These are phyloP conservation scores for Phytophthora pinifolia DNA, from an alignment of 352 stramenopile species.

Conservation along the genomic window DNA sequence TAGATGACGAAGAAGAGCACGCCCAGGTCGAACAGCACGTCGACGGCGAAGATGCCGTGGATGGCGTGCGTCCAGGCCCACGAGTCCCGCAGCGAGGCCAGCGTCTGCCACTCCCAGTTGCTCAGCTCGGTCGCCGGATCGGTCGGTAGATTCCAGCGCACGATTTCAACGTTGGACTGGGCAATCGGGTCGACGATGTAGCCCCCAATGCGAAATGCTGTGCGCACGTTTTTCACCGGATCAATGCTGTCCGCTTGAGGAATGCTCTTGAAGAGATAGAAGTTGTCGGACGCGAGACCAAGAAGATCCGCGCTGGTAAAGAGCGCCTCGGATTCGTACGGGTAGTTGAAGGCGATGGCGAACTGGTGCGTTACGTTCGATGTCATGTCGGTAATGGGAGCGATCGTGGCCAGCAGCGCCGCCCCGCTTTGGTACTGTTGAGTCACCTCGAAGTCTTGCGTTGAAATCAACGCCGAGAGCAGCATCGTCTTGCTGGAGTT, in stretches of 20 bases:
- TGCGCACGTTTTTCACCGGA: slow-evolving; percentile 23
- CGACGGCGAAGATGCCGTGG: slow-evolving; percentile 35
- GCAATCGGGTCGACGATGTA: slow-evolving; percentile 35
- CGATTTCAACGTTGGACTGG: slow-evolving; percentile 42
- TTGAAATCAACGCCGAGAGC: slow-evolving; percentile 18
- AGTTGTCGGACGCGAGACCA: slow-evolving; percentile 13
- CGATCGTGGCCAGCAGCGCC: slow-evolving; percentile 15
- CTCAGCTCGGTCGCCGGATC: slow-evolving; percentile 21
- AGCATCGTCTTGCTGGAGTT: slow-evolving; percentile 22
- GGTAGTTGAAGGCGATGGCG: slow-evolving; percentile 25
- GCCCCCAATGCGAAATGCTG: slow-evolving; percentile 27
- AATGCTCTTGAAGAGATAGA: slow-evolving; percentile 22
- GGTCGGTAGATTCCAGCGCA: slow-evolving; percentile 22
- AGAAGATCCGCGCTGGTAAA: slow-evolving; percentile 15
- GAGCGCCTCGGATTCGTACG: slow-evolving; percentile 20
- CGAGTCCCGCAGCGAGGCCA: slow-evolving; percentile 32
- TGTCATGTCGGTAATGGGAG: slow-evolving; percentile 28
- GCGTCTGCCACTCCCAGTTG: slow-evolving; percentile 24
- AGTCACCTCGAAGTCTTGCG: slow-evolving; percentile 28
- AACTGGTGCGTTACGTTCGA: slow-evolving; percentile 22
- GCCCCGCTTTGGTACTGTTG: slow-evolving; percentile 25
- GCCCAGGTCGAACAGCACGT: slow-evolving; percentile 32
- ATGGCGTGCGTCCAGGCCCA: slow-evolving; percentile 50
- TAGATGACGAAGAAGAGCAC: slow-evolving; percentile 40
- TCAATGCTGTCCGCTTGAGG: slow-evolving; percentile 5